Base-by-base conservation (phyloP, 768 basidiomycete genomes). In the Phanerochaete carnosa region DNA sequence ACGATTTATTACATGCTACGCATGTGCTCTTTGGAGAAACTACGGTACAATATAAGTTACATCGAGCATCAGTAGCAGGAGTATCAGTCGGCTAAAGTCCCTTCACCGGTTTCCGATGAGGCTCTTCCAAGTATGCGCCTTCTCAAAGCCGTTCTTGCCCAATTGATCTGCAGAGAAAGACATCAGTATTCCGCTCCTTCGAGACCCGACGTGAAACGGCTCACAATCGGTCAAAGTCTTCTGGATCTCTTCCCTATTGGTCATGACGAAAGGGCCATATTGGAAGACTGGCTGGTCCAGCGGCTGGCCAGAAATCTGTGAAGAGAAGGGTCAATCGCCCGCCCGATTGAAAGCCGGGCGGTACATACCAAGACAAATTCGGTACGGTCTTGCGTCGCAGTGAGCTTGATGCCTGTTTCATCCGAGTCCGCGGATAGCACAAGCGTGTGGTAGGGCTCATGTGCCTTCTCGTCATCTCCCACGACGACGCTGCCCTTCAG, bases 251-350 rank as follows among this genome's bases (percentile, higher is more conserved):
- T 88, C 83, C 26, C 79, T 78, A 2, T 82, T 84, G 11, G 90
- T 94, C 85, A 95, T 89, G 16, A 96, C 95, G 68, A 92, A 92
- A 7, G 92, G 91, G 3, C 90, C 91, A 64, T 93, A 87, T 68
- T 96, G 95, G 61, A 92, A 81, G 12, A 98, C 92, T 0, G 85
- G 81, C 72, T 98, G 95, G 62, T 95, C 85, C 4, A 98, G 80
- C 15, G 95, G 94, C 74, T 95, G 90, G 19, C 91, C 95, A 4
- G 95, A 87, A 62, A 89, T 80, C 90, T 89, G 61, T 15, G 16
- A 58, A 7, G 43, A 12, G 25, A 37, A 39, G 6, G 49, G 29
- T 25, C 7, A 30, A 43, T 7, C 26, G 58, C n/a, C 19, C 19
- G 45, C 23, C 15, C 22, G 45, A 37, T 6, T 4, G 55, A n/a